Evolutionary conservation across 2,329 filamentous ascomycete genomes (phyloP).

Genomic region (Alternaria tenuissima): DNA sequence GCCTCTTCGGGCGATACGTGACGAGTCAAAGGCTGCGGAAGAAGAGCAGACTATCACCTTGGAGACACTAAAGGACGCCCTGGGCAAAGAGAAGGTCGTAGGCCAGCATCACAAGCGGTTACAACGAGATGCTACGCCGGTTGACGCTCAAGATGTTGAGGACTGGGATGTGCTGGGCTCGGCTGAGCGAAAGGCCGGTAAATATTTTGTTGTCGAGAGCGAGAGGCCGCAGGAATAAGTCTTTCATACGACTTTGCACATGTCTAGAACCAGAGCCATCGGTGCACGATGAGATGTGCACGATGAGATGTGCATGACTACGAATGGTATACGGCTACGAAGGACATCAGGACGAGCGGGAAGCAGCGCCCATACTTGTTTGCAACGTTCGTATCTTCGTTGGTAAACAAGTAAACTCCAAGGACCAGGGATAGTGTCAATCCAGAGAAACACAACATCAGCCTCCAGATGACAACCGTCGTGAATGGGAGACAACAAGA

Average conservation of each 20-base stretch:
- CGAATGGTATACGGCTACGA: background rate
- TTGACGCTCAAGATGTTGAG: constrained; percentile 58
- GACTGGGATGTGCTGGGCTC: constrained; percentile 75
- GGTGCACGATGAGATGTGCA: no score
- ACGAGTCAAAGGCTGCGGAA: constrained; percentile 71
- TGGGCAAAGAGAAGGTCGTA: constrained; percentile 68
- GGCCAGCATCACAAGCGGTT: constrained; percentile 64
- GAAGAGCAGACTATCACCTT: constrained; percentile 67
- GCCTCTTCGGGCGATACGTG: constrained; percentile 80
- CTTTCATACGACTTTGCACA: no score
- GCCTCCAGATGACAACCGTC: background rate
- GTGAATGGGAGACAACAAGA: no score
- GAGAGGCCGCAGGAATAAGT: constrained; percentile 52
- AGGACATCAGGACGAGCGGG: no score
- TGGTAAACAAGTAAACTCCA: background rate
- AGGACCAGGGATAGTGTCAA: background rate
- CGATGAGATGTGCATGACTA: no score
- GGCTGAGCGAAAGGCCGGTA: constrained; percentile 71
- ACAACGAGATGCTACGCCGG: constrained; percentile 55
- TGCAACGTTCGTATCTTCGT: background rate
- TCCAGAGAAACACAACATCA: background rate
- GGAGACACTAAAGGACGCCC: constrained; percentile 62
- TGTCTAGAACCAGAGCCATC: no score
- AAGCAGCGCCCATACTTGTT: background rate
- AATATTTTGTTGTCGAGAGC: constrained; percentile 80